Evolutionary conservation across 371 early-diverging fungal genomes (phyloP).

Genomic region (Nematocida parisii): DNA sequence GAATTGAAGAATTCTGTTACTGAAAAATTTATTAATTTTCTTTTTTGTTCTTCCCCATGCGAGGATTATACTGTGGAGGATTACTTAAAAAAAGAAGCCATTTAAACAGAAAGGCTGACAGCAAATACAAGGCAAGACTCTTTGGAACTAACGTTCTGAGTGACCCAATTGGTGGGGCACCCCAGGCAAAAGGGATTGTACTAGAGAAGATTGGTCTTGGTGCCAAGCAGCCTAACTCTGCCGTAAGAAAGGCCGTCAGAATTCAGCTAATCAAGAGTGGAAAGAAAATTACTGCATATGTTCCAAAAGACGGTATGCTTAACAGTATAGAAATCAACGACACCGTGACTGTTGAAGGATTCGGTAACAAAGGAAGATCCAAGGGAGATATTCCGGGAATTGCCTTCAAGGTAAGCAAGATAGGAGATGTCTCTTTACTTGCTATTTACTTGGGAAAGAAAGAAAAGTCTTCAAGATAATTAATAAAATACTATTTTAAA

Average conservation of each 20-base stretch:
- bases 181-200: conserved; percentile 99
- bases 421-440: conserved; percentile 94
- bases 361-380: conserved; percentile 75
- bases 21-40: conserved; percentile 56
- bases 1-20: not conserved
- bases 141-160: conserved; percentile 92
- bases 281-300: conserved; percentile 99
- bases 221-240: conserved; percentile 99
- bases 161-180: conserved; percentile 86
- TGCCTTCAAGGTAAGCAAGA: conserved; percentile 99
- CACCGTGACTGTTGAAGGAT: conserved; percentile 69
- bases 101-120: conserved; percentile 95
- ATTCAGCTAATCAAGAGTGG: conserved; percentile 99
- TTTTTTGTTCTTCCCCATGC: conserved; percentile 69
- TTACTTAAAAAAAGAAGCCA: conserved; percentile 90
- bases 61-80: conserved; percentile 92
- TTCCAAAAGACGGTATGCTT: conserved; percentile 99
- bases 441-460: conserved; percentile 99
- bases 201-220: conserved; percentile 95
- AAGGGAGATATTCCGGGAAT: conserved; percentile 99
- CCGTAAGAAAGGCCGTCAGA: conserved; percentile 99
- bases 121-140: conserved; percentile 92
- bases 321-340: conserved; percentile 93
- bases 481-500: conserved; percentile 31
- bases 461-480: conserved; percentile 92